Base-by-base conservation (phyloP, 768 basidiomycete species). In the Lactarius tabidus region DNA sequence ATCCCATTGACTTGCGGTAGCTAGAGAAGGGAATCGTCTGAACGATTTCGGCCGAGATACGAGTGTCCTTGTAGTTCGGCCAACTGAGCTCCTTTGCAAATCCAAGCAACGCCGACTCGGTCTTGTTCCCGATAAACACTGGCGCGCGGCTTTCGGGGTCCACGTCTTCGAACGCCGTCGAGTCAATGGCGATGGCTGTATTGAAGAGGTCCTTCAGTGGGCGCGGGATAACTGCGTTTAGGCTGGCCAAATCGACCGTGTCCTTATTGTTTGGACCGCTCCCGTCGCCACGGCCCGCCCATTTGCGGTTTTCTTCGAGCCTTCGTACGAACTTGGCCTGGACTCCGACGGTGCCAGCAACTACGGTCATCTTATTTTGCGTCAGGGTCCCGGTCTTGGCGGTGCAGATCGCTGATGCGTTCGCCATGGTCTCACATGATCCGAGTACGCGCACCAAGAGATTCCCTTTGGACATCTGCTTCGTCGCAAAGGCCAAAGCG, bases 341-440 rank as follows among this genome's bases (percentile, higher is more conserved):
- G 58, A 98, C 85, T 31, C 97, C 97, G 57, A 98, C 79, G 14
- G 94, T 94, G 45, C 95, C 95, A 28, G 95, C 95, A 58, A 99
- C 96, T 68, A 98, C 91, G 10, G 89, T 86, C 97, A 99, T 99
- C 69, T 79, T 79, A 77, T 98, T 98, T 74, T 93, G 90, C 0
- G 97, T 99, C 26, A 99, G 87, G 9, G 96, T 98, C 41, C 96
- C 96, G 1, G 95, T 96, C 79, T 96, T 95, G 81, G 95, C 94
- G 17, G 93, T 95, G 77, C 93, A 95, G 3, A 98, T 85, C 65
- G 98, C 95, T 26, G 91, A 95, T 7, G 96, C 92, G 71, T 98
- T 97, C 23, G 92, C 96, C 96, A 98, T 98, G 0, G 94, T 98
- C 78, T 99, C 97, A 76, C 96, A 98, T 15, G 95, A 95, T 10